phyloP scores from a whole-genome alignment of 768 basidiomycete genomes.

The Rhodotorula diobovata region DNA sequence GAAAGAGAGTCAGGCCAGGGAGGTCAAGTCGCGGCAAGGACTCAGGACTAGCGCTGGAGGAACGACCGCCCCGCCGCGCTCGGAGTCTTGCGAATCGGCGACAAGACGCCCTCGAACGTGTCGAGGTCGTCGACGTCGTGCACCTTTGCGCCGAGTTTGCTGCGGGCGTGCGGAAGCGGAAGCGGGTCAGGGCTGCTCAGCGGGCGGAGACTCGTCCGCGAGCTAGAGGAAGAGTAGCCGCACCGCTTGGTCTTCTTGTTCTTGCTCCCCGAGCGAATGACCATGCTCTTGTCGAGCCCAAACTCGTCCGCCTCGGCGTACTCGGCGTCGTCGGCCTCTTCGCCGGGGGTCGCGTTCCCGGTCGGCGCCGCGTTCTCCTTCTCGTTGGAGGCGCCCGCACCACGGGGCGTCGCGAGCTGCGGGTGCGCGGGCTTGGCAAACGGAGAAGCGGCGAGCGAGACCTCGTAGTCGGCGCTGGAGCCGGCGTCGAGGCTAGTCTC shows the following conservation, averaged over 20 bases:
- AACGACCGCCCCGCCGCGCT: neutral
- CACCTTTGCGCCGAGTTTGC: conserved; percentile 29
- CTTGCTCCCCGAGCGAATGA: conserved; percentile 23
- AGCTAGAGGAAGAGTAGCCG: neutral
- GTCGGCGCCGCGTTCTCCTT: conserved; percentile 8
- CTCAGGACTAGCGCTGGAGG: neutral
- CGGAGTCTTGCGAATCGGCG: conserved; percentile 7
- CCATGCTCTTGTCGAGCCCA: conserved; percentile 26
- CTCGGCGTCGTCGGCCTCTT: neutral
- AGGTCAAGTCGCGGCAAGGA: too few species aligned
- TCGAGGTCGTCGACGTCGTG: conserved; percentile 29
- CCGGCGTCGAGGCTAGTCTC: neutral
- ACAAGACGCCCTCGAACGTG: conserved; percentile 12
- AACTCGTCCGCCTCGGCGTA: conserved; percentile 20
- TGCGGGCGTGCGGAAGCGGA: too few species aligned
- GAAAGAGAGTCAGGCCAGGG: neutral
- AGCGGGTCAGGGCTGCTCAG: too few species aligned
- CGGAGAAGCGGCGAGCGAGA: neutral
- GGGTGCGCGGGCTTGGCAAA: neutral
- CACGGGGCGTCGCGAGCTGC: neutral
- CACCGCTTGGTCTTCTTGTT: conserved; percentile 29
- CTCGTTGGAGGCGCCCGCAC: neutral
- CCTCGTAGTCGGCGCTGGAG: conserved; percentile 6
- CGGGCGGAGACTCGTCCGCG: too few species aligned
- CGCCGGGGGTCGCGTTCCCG: neutral